A percentile compares a stretch with the other conserved stretches of the same genome.
These are phyloP conservation scores for Populus hybrid DNA, from an alignment of 441 rosid species.

Conservation along the genomic window DNA sequence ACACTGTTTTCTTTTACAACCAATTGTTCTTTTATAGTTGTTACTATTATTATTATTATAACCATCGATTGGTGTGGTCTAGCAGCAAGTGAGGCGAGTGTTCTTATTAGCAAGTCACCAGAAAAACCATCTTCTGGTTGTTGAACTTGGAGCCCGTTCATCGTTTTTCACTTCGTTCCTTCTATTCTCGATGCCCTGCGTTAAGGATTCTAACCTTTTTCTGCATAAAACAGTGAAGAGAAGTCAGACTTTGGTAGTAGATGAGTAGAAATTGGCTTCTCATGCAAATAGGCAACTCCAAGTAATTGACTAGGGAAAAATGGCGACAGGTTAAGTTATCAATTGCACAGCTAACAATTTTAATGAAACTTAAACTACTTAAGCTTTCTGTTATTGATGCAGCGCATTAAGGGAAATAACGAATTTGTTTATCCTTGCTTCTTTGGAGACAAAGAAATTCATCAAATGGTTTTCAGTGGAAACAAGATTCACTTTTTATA, in stretches of 20 bases:
- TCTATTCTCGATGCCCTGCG: conserved; percentile 65
- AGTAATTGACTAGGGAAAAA: background rate
- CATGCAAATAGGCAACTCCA: background rate
- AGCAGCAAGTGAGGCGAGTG: background rate
- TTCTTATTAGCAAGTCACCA: conserved; percentile 43
- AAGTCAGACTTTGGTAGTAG: background rate
- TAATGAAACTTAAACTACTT: background rate
- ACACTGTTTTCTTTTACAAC: too few relatives aligned
- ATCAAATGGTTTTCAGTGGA: too few relatives aligned
- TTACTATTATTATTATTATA: too few relatives aligned
- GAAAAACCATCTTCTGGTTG: conserved; percentile 59
- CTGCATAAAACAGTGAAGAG: conserved; percentile 36
- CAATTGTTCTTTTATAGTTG: too few relatives aligned
- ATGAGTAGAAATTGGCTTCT: background rate
- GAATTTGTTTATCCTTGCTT: too few relatives aligned
- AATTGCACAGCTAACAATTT: background rate
- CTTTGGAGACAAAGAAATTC: too few relatives aligned
- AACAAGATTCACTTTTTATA: too few relatives aligned
- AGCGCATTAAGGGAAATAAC: background rate
- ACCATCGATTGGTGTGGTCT: too few relatives aligned
- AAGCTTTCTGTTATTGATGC: background rate
- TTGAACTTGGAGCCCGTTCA: conserved; percentile 34
- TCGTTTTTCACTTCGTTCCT: conserved; percentile 29
- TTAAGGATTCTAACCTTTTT: conserved; percentile 65
- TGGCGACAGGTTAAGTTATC: background rate